Evolutionary conservation across 2,329 filamentous ascomycete genomes (phyloP), one percentile per base, ranked within the genome.

Genomic region (Apiospora sp.): DNA sequence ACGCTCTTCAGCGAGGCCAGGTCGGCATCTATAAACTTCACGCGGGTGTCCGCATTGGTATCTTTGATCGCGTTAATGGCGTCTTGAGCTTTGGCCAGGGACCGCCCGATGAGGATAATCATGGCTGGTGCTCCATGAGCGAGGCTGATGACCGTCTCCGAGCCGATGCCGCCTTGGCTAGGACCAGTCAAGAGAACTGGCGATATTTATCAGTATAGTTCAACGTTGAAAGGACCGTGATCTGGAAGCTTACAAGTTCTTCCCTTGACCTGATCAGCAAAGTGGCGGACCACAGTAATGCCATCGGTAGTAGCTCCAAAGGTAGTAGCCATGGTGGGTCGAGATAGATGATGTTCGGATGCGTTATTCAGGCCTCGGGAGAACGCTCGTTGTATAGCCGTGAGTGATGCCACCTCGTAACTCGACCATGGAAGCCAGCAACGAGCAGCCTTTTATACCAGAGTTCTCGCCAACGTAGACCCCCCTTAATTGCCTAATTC

Each of bases 171-270:
- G 24, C 79, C 78, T 24, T 76, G 73, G 46, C 77, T 80, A n/a
- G 80, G 79, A 13, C 80, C 79, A 14, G 80, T 81, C 44, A 81
- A 73, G 72, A 81, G 77, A 72, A 81, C 80, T 81, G 69, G 22
- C 13, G 27, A 10, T 7, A 67, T 27, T 67, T 68, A 22, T 49
- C 69, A 16, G 44, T 67, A 71, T 16, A 3, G 48, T 48, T 72
- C 64, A 13, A 24, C 10, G 19, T n/a, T 24, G 58, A 14, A 22
- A 6, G 10, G 19, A 10, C 30, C 30, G 8, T 61, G 48, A 24
- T 37, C 27, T 16, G 58, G 24, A 12, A 72, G 34, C 75, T 71
- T 74, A 78, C 78, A 79, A 46, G 73, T 79, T 68, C 75, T 77
- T 27, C 78, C 78, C 49, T 74, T 77, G 49, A 80, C 78, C 49